Evolutionary conservation across 2,329 filamentous ascomycete genomes (phyloP), one percentile per base, ranked within the genome.

Genomic region (Colletotrichum acutatum): DNA sequence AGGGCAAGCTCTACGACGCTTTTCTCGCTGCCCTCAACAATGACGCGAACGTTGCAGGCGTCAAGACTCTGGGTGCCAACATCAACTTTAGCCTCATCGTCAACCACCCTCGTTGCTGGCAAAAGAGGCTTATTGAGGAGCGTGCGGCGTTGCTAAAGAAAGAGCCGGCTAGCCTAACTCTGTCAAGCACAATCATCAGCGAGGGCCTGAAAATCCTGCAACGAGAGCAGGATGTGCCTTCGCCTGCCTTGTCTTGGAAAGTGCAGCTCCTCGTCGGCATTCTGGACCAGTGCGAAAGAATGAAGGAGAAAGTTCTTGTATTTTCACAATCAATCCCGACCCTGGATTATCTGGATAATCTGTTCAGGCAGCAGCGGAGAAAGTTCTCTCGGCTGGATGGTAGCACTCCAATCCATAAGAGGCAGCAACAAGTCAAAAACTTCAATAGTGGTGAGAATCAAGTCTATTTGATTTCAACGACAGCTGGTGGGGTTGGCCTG

Each of bases 401-500:
- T 3, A 81, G 77, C 0, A 92, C 92, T 0, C 77, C 80, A 0
- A 86, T 92, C 53, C 71, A 76, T 1, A 84, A 83, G 54, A 90
- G 95, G 11, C 93, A 95, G 79, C 79, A 81, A 1, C 82, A 89
- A 53, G 89, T 92, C 9, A 93, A 94, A 74, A 79, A 83, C 0
- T 97, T 98, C 85, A 95, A 97, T 76, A 78, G 79, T 0, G 84
- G 84, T 0, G 75, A 82, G 2, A 80, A 83, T 1, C 87, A 91
- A 28, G 86, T 97, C 0, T 94, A 94, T 78, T 84, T 98, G 2
- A 95, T 98, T 69, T 97, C 95, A 0, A 98, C 95, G 1, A 91
- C 83, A 72, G 94, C 95, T 9, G 95, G 95, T 26, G 94, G 95
- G 0, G 84, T 95, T 1, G 95, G 95, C 0, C 85, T 98, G 62